Evolutionary conservation across 2,329 filamentous ascomycete species (phyloP), one percentile per base, ranked within the genome.

Genomic region (Exophiala bonariae): DNA sequence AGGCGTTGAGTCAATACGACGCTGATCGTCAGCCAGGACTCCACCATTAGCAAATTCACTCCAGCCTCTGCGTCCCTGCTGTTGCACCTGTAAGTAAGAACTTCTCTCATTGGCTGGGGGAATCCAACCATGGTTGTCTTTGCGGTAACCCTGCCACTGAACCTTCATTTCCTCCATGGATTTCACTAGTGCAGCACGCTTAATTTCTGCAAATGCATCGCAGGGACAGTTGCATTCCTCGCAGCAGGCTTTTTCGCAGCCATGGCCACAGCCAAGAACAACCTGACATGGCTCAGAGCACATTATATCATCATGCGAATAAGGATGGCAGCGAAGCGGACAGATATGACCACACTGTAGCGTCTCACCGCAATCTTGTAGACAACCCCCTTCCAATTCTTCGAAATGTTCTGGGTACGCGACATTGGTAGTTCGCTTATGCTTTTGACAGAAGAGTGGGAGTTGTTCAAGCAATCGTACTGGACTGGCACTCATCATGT

Each of bases 391-490:
- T 42, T 71, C 66, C 11, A 76, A 70, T 1, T 63, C 63, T 3
- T 67, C 59, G 78, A 81, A 88, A 20, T 55, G 38, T 39, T 40
- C 36, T 7, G 40, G 23, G 32, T 52, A 45, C 40, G 69, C 65
- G 22, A 89, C 75, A 0, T 71, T 77, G 20, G 71, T 73, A 1
- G 62, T 69, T 26, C 11, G 23, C 0, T 67, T 61, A 60, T 92
- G 87, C 0, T 75, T 78, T 4, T 68, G 59, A 59, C 88, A 93
- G 4, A 73, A 73, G 11, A 91, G 62, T 1, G 85, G 85, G 0
- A 92, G 58, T 2, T 71, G 65, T n/a, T 65, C 69, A 1, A 74
- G 76, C 11, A 81, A 48, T 2, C 71, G 68, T 14, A 63, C 64
- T 5, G 59, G 55, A 16, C 54, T 41, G 23, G 48, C 37, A 19